Evolutionary conservation across 1,139 yeast genomes (phyloP).

Genomic region (Saccharomyces hybrid): DNA sequence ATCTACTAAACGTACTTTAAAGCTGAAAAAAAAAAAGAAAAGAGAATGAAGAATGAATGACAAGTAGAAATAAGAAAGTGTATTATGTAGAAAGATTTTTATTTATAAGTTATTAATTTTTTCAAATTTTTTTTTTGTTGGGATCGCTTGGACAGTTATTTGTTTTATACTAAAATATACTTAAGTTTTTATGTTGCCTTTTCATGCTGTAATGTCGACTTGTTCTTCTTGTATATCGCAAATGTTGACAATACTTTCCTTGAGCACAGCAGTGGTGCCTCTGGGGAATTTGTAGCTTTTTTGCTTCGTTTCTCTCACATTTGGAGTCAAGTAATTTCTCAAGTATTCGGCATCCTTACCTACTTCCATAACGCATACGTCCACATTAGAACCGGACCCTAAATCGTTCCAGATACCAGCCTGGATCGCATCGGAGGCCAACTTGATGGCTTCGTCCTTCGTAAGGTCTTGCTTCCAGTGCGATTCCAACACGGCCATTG

Average conservation of each 20-base stretch:
- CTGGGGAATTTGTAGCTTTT: constrained; percentile 75
- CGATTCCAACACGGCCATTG: constrained; percentile 94
- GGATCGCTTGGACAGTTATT: not conserved
- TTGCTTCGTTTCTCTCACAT: constrained; percentile 74
- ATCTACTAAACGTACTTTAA: not conserved
- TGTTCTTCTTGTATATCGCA: constrained; percentile 68
- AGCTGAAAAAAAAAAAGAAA: not conserved
- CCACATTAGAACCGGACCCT: constrained; percentile 97
- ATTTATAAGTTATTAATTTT: not conserved
- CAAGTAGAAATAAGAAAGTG: not conserved
- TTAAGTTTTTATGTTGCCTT: not conserved
- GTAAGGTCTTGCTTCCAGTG: constrained; percentile 74
- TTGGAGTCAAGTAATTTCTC: constrained; percentile 88
- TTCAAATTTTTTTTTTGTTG: not conserved
- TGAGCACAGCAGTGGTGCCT: constrained; percentile 85
- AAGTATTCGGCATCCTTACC: constrained; percentile 79
- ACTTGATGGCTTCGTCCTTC: constrained; percentile 79
- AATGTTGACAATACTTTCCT: constrained; percentile 53
- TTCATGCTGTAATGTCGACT: constrained; percentile 30
- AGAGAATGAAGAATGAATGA: not conserved
- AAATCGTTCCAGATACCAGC: constrained; percentile 99
- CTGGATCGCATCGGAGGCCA: constrained; percentile 89
- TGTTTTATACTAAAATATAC: not conserved
- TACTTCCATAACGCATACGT: constrained; percentile 89
- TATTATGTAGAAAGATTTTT: not conserved